phyloP scores from a whole-genome alignment of 139 green algal genomes.

The Chlamydomonas asymmetrica region DNA sequence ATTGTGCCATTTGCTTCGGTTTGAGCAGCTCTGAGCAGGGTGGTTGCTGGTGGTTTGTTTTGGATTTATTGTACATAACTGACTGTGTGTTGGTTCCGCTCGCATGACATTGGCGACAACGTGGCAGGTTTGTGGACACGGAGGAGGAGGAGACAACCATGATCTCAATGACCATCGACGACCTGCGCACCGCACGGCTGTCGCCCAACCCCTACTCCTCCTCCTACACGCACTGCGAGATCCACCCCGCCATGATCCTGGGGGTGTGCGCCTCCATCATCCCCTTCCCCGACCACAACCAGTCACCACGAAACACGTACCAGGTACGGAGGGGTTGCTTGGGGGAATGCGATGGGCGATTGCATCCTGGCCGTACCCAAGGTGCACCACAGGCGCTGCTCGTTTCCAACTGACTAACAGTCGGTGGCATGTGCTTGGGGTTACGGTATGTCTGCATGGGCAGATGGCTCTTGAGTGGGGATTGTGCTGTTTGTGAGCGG shows the following conservation, averaged over 20 bases:
- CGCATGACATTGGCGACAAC: too few relatives aligned
- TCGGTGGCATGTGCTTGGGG: too few relatives aligned
- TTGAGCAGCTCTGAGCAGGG: too few relatives aligned
- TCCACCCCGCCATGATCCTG: constrained; percentile 98
- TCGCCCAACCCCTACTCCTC: constrained; percentile 52
- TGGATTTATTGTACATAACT: too few relatives aligned
- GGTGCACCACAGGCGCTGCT: too few relatives aligned
- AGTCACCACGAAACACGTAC: constrained; percentile 90
- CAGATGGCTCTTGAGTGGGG: not conserved
- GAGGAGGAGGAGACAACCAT: constrained; percentile 98
- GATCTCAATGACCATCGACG: constrained; percentile 94
- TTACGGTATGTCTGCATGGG: too few relatives aligned
- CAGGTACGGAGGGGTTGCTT: constrained; percentile 36
- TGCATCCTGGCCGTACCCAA: too few relatives aligned
- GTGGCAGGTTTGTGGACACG: constrained; percentile 67
- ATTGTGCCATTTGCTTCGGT: too few relatives aligned
- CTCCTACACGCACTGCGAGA: constrained; percentile 98
- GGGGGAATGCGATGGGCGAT: not conserved
- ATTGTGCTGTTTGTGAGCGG: not conserved
- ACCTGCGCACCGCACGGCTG: constrained; percentile 63
- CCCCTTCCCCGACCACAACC: constrained; percentile 99
- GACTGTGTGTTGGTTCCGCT: too few relatives aligned
- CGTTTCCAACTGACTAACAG: too few relatives aligned
- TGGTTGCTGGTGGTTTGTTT: too few relatives aligned
- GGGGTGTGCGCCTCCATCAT: constrained; percentile 98